These are phyloP conservation scores for Populus davidiana DNA, from an alignment of 345 rosid genomes.

Conservation along the genomic window DNA sequence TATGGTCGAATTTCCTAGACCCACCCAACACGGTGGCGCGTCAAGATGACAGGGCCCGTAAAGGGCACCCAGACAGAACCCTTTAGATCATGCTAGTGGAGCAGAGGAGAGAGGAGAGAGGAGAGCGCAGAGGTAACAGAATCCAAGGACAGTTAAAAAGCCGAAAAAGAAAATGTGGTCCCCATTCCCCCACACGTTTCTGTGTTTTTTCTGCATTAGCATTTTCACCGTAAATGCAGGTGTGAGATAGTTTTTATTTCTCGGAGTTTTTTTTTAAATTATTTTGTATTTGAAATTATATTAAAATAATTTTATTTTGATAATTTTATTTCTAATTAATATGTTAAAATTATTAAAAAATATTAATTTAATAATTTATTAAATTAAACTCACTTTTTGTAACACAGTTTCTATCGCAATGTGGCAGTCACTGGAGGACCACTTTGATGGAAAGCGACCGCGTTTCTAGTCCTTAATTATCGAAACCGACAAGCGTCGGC, in stretches of 20 bases:
- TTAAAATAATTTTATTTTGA: too few relatives aligned
- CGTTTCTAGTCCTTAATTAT: slow-evolving; percentile 16
- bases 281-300: too few relatives aligned
- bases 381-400: too few relatives aligned
- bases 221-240: background rate
- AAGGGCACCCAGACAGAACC: background rate
- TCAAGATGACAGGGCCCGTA: background rate
- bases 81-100: background rate
- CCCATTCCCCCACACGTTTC: slow-evolving; percentile 9
- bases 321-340: too few relatives aligned
- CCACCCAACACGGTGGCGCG: background rate
- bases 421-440: slow-evolving; percentile 12
- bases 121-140: background rate
- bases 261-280: too few relatives aligned
- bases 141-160: slow-evolving; percentile 20
- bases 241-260: too few relatives aligned
- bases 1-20: background rate
- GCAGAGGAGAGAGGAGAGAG: background rate
- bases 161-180: background rate
- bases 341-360: too few relatives aligned
- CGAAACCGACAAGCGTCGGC: slow-evolving; percentile 48
- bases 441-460: slow-evolving; percentile 7
- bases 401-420: too few relatives aligned
- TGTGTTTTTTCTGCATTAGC: background rate
- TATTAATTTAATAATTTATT: too few relatives aligned